Conservation (phyloP, 805 yeast species). For the Metschnikowia chrysomelidarum region DNA sequence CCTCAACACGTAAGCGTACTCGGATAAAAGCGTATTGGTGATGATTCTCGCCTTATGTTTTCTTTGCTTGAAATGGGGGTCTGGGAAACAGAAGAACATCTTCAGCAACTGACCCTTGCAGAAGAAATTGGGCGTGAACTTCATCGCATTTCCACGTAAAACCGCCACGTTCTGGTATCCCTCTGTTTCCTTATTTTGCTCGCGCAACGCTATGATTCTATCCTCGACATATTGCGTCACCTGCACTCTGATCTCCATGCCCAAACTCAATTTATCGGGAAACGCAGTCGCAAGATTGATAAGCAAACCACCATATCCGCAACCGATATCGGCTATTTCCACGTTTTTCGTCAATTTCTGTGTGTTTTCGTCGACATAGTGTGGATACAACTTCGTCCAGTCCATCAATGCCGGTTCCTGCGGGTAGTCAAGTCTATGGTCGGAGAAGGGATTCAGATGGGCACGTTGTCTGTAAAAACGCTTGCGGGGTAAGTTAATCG, state of each 20-base stretch:
- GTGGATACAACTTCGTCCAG: conserved; percentile 79
- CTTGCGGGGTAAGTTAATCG: conserved; percentile 68
- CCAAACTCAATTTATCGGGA: conserved; percentile 73
- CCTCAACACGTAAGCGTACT: conserved; percentile 84
- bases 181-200: conserved; percentile 37
- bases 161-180: conserved; percentile 84
- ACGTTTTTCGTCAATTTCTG: conserved; percentile 52
- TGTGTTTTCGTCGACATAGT: conserved; percentile 42
- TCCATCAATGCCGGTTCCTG: conserved; percentile 77
- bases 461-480: conserved; percentile 95
- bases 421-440: conserved; percentile 90
- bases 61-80: conserved; percentile 96
- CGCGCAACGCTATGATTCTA: conserved; percentile 84
- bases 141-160: conserved; percentile 95
- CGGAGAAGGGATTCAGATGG: conserved; percentile 96
- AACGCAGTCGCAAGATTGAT: conserved; percentile 76
- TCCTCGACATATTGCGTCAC: conserved; percentile 97
- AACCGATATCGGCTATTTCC: conserved; percentile 93
- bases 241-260: conserved; percentile 97
- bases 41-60: conserved; percentile 97
- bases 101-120: conserved; percentile 76
- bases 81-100: conserved; percentile 99
- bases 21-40: conserved; percentile 83
- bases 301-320: conserved; percentile 94
- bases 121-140: conserved; percentile 93